Percentiles rank a stretch among this genome's conserved stretches.
phyloP scores from a whole-genome alignment of 2,329 filamentous ascomycete genomes.

The Paradendryphiella salina region DNA sequence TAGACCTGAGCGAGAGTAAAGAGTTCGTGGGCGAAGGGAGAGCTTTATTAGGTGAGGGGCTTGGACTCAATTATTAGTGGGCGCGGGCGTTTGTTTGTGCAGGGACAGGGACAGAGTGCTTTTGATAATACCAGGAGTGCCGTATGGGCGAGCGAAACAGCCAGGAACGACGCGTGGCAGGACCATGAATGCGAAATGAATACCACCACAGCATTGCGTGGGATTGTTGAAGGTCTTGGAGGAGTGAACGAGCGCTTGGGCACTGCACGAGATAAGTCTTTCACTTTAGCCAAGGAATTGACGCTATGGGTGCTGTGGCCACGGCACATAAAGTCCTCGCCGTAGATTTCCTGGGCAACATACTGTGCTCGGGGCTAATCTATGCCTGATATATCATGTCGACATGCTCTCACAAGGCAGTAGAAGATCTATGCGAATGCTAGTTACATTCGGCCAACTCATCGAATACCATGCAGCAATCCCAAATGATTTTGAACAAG shows the following conservation, averaged over 20 bases:
- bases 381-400: no score
- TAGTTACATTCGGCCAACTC: no score
- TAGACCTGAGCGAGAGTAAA: slow-evolving; percentile 4
- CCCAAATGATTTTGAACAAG: no score
- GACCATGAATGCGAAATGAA: not conserved
- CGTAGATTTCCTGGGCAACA: no score
- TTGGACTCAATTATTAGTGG: slow-evolving; percentile 3
- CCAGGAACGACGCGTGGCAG: not conserved
- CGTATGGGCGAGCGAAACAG: not conserved
- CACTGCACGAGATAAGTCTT: not conserved
- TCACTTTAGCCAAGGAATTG: no score
- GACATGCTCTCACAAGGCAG: no score
- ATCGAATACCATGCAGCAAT: no score
- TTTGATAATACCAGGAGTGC: slow-evolving; percentile 2
- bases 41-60: not conserved
- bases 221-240: not conserved
- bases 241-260: not conserved
- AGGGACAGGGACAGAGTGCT: slow-evolving; percentile 1
- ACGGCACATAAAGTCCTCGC: no score
- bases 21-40: not conserved
- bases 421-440: no score
- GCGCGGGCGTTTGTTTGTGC: slow-evolving; percentile 4
- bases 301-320: no score
- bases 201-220: not conserved
- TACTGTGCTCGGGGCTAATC: no score